Conservation (phyloP, 768 basidiomycete genomes). For the Russula griseocarnosa region DNA sequence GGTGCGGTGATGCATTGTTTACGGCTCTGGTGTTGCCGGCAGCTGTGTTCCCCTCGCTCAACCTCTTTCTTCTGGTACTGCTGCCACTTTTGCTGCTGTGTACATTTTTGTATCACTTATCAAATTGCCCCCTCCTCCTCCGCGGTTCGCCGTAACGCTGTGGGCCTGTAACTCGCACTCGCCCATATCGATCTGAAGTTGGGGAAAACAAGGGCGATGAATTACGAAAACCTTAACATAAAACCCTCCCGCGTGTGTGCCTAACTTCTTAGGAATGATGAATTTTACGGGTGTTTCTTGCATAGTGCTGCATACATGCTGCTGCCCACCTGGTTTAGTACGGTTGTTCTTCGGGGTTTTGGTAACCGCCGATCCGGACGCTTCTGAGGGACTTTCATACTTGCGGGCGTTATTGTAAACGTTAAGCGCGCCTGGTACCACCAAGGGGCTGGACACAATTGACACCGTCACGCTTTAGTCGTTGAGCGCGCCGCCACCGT, state of each 20-base stretch:
- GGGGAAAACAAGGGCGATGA: background rate
- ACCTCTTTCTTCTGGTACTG: background rate
- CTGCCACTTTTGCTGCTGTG: slow-evolving; percentile 10
- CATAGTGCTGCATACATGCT: background rate
- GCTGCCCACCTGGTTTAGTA: background rate
- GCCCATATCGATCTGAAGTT: too few relatives aligned
- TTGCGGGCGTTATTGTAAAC: slow-evolving; percentile 23
- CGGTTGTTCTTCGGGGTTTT: background rate
- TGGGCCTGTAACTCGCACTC: background rate
- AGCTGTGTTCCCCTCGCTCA: slow-evolving; percentile 4
- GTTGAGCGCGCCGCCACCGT: background rate
- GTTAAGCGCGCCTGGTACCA: slow-evolving; percentile 3
- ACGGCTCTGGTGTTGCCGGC: background rate
- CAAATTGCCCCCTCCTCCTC: background rate
- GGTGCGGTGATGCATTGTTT: slow-evolving; percentile 29
- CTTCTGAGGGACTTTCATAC: slow-evolving; percentile 22
- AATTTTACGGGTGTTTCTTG: background rate
- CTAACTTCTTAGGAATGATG: background rate
- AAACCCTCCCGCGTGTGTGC: background rate
- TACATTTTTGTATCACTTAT: slow-evolving; percentile 13
- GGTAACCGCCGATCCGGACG: slow-evolving; percentile 12
- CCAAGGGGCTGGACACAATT: background rate
- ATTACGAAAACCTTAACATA: background rate
- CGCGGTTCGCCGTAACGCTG: background rate
- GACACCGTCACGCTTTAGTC: background rate